phyloP scores from a whole-genome alignment of 345 rosid species.

The Eucalyptus marginata region DNA sequence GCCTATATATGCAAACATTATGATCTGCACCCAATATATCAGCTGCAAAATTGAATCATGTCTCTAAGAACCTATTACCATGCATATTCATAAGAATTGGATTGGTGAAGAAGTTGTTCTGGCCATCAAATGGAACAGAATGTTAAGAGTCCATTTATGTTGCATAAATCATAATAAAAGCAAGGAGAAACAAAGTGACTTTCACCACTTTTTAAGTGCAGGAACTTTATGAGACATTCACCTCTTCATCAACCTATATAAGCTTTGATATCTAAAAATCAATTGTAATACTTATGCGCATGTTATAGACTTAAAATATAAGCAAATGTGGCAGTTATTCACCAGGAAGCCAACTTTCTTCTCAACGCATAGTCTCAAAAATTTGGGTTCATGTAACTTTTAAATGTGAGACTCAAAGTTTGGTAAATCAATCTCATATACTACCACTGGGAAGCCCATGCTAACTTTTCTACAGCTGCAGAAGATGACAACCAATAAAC shows the following conservation, averaged over 20 bases:
- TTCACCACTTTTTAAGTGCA: background rate
- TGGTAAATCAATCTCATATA: background rate
- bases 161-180: background rate
- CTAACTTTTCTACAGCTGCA: background rate
- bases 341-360: background rate
- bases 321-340: background rate
- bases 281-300: background rate
- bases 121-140: background rate
- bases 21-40: background rate
- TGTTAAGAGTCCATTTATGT: background rate
- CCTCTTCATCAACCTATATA: background rate
- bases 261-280: background rate
- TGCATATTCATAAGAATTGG: background rate
- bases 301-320: background rate
- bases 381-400: background rate
- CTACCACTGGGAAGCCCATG: background rate
- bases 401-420: background rate
- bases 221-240: background rate
- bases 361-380: background rate
- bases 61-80: background rate
- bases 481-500: background rate
- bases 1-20: too few species aligned
- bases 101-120: background rate
- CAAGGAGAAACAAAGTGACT: background rate
- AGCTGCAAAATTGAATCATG: background rate